phyloP scores from a whole-genome alignment of 192 early-diverging fungal genomes.

The Gonapodya prolifera region DNA sequence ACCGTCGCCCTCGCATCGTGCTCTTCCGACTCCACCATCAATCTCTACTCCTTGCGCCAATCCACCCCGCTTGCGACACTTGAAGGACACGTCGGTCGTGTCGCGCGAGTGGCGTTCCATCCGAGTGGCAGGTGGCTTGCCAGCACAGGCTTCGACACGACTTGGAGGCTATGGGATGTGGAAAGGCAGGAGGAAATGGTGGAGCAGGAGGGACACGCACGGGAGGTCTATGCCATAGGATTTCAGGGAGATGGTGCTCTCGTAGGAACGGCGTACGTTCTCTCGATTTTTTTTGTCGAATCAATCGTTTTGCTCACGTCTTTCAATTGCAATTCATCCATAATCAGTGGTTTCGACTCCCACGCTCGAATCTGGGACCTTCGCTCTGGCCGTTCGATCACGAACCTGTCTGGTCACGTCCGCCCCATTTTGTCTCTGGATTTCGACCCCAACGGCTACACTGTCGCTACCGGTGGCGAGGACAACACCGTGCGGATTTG shows the following conservation, averaged over 20 bases:
- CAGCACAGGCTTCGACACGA: constrained; percentile 59
- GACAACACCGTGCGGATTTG: constrained; percentile 88
- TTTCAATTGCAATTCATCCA: neutral
- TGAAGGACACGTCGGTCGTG: constrained; percentile 68
- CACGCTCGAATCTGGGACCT: constrained; percentile 92
- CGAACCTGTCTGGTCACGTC: constrained; percentile 82
- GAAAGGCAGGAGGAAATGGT: constrained; percentile 62
- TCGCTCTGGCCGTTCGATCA: constrained; percentile 76
- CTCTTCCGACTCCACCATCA: constrained; percentile 60
- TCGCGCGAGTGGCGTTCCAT: constrained; percentile 79
- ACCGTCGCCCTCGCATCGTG: constrained; percentile 51
- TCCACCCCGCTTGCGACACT: constrained; percentile 65
- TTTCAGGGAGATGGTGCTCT: constrained; percentile 89
- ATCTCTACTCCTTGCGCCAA: constrained; percentile 75
- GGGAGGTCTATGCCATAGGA: constrained; percentile 80
- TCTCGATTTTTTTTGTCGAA: constrained; percentile 10
- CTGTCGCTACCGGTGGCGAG: constrained; percentile 78
- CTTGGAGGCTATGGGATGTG: constrained; percentile 96
- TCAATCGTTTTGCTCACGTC: neutral
- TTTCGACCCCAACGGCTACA: constrained; percentile 87
- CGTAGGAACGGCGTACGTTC: constrained; percentile 62
- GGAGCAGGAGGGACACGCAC: constrained; percentile 87
- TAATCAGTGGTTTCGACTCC: constrained; percentile 69
- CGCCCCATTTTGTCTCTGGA: constrained; percentile 79
- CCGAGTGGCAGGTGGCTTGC: constrained; percentile 77